Evolutionary conservation across 495 filamentous ascomycete genomes (phyloP), one percentile per base, ranked within the genome.

Genomic region (Lophiotrema nucula): DNA sequence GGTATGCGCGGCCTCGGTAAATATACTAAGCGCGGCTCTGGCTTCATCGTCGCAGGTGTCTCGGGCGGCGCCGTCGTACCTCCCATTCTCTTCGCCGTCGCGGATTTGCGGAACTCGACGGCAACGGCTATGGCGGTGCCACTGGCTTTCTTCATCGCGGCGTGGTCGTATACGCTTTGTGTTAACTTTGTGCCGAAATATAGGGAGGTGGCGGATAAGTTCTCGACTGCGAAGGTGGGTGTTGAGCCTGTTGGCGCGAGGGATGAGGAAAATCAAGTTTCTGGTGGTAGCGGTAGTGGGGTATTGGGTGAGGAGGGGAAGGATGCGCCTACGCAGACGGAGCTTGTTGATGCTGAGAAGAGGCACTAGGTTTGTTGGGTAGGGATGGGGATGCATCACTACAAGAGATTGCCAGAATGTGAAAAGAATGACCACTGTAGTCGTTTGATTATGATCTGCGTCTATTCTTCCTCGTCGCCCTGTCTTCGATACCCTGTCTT

Each of bases 101-200:
- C 79, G 13, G 81, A 82, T 60, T 62, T 24, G 4, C 19, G 33
- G 21, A 42, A 42, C 25, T 31, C 74, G 38, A 82, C 78, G 0
- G 76, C 76, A 0, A 75, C 73, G 24, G 77, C 78, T 4, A 80
- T 80, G 75, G 78, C 80, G 16, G 79, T 86, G 3, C 83, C 83
- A 2, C 69, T 83, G 13, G 74, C 75, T 51, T 80, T 82, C 66
- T 77, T 85, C 67, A 73, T 84, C 27, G 73, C 75, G 19, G 81
- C 83, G 5, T 81, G 75, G 71, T 76, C 76, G 8, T 87, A 87
- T 67, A 74, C 81, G 2, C 15, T 84, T 11, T 73, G 74, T 8
- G 81, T 84, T n/a, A 88, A 88, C 65, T 85, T 87, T 56, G 73
- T 79, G 28, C 82, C 83, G 2, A 55, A 72, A 11, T 88, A 88